Base-by-base conservation (phyloP, 2,329 filamentous ascomycete species). In the Verticillium isaacii region DNA sequence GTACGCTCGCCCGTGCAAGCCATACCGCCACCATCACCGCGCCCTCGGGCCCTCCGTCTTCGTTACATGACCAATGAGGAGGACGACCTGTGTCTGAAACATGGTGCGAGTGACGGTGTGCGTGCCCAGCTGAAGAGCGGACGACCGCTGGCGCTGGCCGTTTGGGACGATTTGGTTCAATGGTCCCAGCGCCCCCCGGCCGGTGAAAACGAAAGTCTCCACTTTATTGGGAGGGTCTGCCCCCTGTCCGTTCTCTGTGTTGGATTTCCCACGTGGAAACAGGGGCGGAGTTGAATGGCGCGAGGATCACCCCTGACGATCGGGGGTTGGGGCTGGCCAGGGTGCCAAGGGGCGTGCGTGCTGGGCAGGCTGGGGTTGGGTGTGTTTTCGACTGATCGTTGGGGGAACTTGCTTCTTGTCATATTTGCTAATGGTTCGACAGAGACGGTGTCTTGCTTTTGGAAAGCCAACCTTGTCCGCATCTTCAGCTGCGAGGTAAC, bases 181-280 rank as follows among this genome's bases (percentile, higher is more conserved):
- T 50, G 45, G 45, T 50, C 45, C 45, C n/a, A 50, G 45, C 45
- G 45, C 19, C 45, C 19, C 29, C 45, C 19, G 45, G 45, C 45
- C 19, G 45, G 45, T n/a, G 45, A 50, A 23, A 50, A 23, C 19
- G 19, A 50, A n/a, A 50, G 45, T n/a, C 45, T 19, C 45, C 45
- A 50, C 45, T 50, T 50, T 6, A 23, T n/a, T 23, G 19, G 45
- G n/a, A 8, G 45, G 25, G n/a, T 23, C 11, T 11, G 23, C 45
- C 45, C 45, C 45, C 45, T 50, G 45, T 25, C n/a, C 8, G 45
- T 50, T 50, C 19, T 50, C 19, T 23, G 45, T n/a, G 19, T n/a
- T 50, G 45, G 45, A 25, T 56, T 56, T 56, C 32, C 54, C 54
- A 56, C 54, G 54, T 56, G 54, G 54, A 56, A 56, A 56, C 54